Percentiles rank a stretch among this genome's conserved stretches.
Conservation (phyloP, 352 stramenopile genomes). For the Pythium phragmiticola region DNA sequence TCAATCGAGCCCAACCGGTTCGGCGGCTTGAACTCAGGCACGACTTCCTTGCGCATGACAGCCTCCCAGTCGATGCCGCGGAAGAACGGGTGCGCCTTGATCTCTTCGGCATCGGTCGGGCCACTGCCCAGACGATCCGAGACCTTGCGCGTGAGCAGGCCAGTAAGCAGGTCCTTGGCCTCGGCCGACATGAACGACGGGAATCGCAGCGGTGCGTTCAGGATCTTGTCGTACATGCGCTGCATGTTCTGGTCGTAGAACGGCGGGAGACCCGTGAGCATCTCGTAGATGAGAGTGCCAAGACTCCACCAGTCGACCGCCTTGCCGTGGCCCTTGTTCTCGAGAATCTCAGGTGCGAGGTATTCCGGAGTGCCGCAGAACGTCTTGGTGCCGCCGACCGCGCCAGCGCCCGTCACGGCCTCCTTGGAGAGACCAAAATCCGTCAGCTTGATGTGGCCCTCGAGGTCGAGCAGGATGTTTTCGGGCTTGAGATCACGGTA, state of each 20-base stretch:
- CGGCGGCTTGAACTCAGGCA: conserved; percentile 91
- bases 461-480: conserved; percentile 93
- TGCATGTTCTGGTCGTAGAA: conserved; percentile 96
- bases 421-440: conserved; percentile 96
- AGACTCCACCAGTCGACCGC: conserved; percentile 90
- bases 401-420: conserved; percentile 80
- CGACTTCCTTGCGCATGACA: conserved; percentile 85
- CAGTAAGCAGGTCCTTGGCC: conserved; percentile 82
- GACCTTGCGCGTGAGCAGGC: conserved; percentile 87
- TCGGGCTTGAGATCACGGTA: conserved; percentile 97
- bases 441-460: conserved; percentile 93
- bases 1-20: conserved; percentile 89
- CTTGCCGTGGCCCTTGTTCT: conserved; percentile 93
- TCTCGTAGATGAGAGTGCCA: conserved; percentile 94
- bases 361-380: conserved; percentile 96
- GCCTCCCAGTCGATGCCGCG: conserved; percentile 91
- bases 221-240: conserved; percentile 94
- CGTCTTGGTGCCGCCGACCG: conserved; percentile 83
- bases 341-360: conserved; percentile 93
- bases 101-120: conserved; percentile 88
- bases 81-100: conserved; percentile 93
- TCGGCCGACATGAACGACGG: conserved; percentile 90
- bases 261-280: conserved; percentile 89
- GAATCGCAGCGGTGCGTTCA: conserved; percentile 88
- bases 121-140: conserved; percentile 84